Evolutionary conservation across 2,329 filamentous ascomycete genomes (phyloP), one percentile per base, ranked within the genome.

Genomic region (Talaromyces pinophilus): DNA sequence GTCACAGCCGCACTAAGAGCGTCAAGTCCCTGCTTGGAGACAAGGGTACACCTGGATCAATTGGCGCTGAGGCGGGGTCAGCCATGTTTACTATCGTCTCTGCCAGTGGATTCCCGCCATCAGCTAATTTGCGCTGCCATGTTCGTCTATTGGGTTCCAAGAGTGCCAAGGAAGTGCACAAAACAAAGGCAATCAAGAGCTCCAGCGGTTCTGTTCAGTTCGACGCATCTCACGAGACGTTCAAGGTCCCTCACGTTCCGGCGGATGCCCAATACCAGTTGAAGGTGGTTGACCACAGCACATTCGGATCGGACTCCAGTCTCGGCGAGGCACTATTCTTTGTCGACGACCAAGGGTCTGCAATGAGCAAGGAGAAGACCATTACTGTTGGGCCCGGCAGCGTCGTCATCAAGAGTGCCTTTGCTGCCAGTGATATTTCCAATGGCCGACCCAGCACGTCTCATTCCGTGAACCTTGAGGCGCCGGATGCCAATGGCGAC

Each of bases 271-370:
- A 92, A 74, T 98, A 97, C 85, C 91, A 92, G 76, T 76, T 99
- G 68, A 86, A 91, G 69, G 93, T 93, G 68, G 93, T 93, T 76
- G 90, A 93, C 72, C 92, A 97, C 74, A 87, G 91, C 73, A 91
- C 89, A 0, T 94, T 98, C 74, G 90, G 92, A 62, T 90, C 88
- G 66, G 92, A 96, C 75, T 90, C 93, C 65, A 87, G 90, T 67
- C 85, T 99, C 0, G 95, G 95, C 63, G 93, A 98, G 74, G 87
- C 87, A 5, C 77, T 90, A n/a, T 96, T 97, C 81, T 93, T 96
- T 75, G 87, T 99, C n/a, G 92, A 94, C 70, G 94, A 99, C 75
- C 85, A 87, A 70, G 83, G 85, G 8, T 86, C 84, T 1, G 86
- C 87, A 2, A 81, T 83, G 0, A 87, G 86, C 11, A 82, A 84